Conservation (phyloP, 495 filamentous ascomycete genomes). For the Lasiosphaeria ovina region DNA sequence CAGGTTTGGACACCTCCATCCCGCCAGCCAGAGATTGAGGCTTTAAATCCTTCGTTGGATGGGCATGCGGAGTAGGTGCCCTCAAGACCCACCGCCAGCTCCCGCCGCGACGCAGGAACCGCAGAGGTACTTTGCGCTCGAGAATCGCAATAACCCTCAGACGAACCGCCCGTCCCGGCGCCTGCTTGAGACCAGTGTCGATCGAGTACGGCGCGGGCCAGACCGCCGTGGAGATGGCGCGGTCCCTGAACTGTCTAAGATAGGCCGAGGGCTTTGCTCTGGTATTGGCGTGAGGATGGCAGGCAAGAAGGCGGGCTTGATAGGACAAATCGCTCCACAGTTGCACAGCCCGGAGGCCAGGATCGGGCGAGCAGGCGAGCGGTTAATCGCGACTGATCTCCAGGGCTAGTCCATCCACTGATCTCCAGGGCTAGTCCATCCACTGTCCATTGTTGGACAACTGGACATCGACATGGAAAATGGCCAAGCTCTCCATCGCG, state of each 20-base stretch:
- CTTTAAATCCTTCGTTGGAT: conserved; percentile 5
- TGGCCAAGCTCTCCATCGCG: no score
- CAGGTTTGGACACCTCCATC: neutral
- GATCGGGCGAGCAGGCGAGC: conserved; percentile 14
- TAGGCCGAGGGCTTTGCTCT: neutral
- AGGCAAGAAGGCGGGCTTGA: conserved; percentile 15
- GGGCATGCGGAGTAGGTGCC: conserved; percentile 14
- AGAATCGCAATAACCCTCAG: neutral
- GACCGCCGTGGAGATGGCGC: conserved; percentile 7
- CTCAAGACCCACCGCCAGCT: conserved; percentile 15
- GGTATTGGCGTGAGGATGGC: conserved; percentile 18
- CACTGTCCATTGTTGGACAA: neutral
- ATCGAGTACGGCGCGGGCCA: conserved; percentile 5
- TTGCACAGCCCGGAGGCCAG: conserved; percentile 12
- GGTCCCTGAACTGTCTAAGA: neutral
- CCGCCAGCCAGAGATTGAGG: neutral
- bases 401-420: conserved; percentile 4
- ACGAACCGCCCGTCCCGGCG: neutral
- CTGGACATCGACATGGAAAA: no score
- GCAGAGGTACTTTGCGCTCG: conserved; percentile 9
- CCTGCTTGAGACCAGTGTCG: neutral
- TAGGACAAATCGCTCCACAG: conserved; percentile 15
- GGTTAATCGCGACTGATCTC: conserved; percentile 17
- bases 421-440: neutral
- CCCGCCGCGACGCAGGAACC: conserved; percentile 7